These are phyloP conservation scores for Clathrospora elynae DNA, from an alignment of 2,329 filamentous ascomycete genomes.

Conservation along the genomic window DNA sequence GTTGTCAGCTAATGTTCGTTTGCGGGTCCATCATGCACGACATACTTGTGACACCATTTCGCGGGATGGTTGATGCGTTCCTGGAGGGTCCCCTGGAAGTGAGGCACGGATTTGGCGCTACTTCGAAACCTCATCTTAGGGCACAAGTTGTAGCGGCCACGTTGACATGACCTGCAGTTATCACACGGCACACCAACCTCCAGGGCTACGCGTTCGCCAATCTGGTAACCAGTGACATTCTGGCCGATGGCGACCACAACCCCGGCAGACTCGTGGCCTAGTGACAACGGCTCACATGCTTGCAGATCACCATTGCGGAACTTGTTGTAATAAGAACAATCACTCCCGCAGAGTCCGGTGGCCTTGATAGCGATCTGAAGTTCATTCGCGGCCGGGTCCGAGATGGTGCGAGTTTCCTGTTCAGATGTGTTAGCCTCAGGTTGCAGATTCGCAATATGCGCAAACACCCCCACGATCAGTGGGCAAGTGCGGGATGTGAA, in stretches of 20 bases:
- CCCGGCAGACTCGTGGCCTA: constrained; percentile 53
- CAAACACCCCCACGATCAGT: constrained; percentile 40
- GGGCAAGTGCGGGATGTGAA: constrained; percentile 41
- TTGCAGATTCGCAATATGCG: constrained; percentile 19
- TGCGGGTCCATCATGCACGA: constrained; percentile 37
- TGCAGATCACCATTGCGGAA: constrained; percentile 74
- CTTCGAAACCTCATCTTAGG: constrained; percentile 51
- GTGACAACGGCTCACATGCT: constrained; percentile 66
- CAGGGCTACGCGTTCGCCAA: constrained; percentile 50
- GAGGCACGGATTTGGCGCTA: constrained; percentile 51
- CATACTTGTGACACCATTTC: constrained; percentile 53
- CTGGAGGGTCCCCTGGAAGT: constrained; percentile 52
- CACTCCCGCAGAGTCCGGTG: constrained; percentile 72
- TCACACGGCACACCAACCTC: constrained; percentile 51
- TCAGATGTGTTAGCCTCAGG: constrained; percentile 30
- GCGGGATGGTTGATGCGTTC: constrained; percentile 52
- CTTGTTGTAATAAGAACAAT: constrained; percentile 73
- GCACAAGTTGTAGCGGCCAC: constrained; percentile 52
- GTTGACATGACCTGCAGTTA: constrained; percentile 50
- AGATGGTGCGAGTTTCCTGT: constrained; percentile 62
- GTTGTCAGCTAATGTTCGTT: constrained; percentile 38
- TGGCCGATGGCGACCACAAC: constrained; percentile 48
- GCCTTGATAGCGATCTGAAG: constrained; percentile 69
- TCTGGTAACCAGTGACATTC: constrained; percentile 45
- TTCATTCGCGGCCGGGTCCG: constrained; percentile 61